Percentiles rank a stretch among this genome's conserved stretches.
Evolutionary conservation across 176 grass and related monocot species (phyloP).

Genomic region (Rhynchospora breviuscula): DNA sequence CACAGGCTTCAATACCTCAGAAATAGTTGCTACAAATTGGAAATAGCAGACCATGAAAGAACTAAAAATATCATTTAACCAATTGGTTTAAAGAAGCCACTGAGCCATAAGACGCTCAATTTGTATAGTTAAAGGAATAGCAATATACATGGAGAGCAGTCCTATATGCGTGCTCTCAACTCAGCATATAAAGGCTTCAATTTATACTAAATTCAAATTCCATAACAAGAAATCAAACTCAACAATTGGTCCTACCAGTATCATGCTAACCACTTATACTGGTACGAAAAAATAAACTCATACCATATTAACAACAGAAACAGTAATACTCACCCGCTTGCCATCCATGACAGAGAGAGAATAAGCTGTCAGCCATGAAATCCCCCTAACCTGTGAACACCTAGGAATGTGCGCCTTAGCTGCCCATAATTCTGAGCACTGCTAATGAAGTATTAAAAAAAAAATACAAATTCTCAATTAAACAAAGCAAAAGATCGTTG

Average conservation of each 20-base stretch:
- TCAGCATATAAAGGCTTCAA: background rate
- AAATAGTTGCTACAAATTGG: background rate
- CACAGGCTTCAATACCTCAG: background rate
- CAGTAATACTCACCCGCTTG: constrained; percentile 55
- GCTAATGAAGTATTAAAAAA: background rate
- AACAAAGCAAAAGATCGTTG: constrained; percentile 21
- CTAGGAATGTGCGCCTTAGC: constrained; percentile 75
- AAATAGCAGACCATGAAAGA: background rate
- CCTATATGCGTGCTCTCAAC: background rate
- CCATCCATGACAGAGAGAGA: constrained; percentile 76
- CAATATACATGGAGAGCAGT: background rate
- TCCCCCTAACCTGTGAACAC: constrained; percentile 39
- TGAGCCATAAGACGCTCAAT: background rate
- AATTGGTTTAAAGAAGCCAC: background rate
- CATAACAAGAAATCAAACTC: background rate
- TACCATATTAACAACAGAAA: background rate
- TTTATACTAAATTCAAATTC: background rate
- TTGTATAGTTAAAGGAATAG: background rate
- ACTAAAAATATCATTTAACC: background rate
- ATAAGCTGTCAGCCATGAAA: constrained; percentile 64
- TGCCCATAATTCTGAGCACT: constrained; percentile 58
- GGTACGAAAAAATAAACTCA: background rate
- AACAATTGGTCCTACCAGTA: background rate
- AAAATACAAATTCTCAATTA: constrained; percentile 12
- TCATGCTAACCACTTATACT: background rate